Evolutionary conservation across 129 eudicot species (phyloP).

Genomic region (Artemisia argyi): DNA sequence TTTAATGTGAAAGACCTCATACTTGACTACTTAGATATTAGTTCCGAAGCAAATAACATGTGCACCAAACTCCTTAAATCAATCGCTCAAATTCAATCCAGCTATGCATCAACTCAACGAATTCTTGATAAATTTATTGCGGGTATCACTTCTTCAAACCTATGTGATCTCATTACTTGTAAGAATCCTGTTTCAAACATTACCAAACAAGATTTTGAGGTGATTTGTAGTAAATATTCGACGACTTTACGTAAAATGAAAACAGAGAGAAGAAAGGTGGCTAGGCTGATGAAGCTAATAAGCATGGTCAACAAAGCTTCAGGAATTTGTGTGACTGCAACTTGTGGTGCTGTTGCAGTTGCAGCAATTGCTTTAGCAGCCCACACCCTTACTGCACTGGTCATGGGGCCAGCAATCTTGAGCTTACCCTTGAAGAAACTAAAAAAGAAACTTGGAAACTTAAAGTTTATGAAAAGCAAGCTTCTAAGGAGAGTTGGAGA

Average conservation of each 20-base stretch:
- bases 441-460: conserved; percentile 40
- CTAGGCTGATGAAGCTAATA: conserved; percentile 37
- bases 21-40: conserved; percentile 45
- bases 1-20: conserved; percentile 42
- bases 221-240: conserved; percentile 38
- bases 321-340: conserved; percentile 42
- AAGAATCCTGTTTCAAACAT: conserved; percentile 29
- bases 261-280: conserved; percentile 36
- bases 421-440: conserved; percentile 48
- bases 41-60: conserved; percentile 57
- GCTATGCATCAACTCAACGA: conserved; percentile 32
- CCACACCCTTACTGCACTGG: conserved; percentile 48
- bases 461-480: conserved; percentile 32
- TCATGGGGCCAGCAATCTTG: conserved; percentile 48
- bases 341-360: conserved; percentile 43
- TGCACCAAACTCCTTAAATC: conserved; percentile 45
- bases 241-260: conserved; percentile 40
- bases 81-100: conserved; percentile 40
- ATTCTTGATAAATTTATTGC: conserved; percentile 12
- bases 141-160: conserved; percentile 10
- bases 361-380: conserved; percentile 46
- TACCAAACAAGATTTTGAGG: conserved; percentile 35
- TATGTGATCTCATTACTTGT: conserved; percentile 14
- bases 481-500: conserved; percentile 40
- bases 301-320: conserved; percentile 53